Percentiles rank a stretch among this genome's conserved stretches.
Conservation (phyloP, 805 yeast genomes). For the Blastobotrys mokoenaii region DNA sequence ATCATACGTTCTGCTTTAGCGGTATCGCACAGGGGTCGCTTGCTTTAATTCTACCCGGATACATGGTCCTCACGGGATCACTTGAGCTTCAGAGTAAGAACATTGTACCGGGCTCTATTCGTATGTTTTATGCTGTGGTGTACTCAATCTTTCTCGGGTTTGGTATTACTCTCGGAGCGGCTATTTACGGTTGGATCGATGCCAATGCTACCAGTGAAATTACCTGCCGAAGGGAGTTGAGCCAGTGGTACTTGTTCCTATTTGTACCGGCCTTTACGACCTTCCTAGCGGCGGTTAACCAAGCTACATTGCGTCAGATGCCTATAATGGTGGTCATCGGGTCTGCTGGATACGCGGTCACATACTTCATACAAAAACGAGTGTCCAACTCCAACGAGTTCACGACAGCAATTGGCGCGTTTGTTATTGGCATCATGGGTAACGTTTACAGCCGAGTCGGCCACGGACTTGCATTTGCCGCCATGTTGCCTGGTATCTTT, state of each 20-base stretch:
- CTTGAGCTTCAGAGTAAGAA: constrained; percentile 84
- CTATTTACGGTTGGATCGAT: constrained; percentile 92
- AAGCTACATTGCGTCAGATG: constrained; percentile 74
- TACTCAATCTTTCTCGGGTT: constrained; percentile 85
- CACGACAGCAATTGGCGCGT: constrained; percentile 85
- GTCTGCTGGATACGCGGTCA: constrained; percentile 75
- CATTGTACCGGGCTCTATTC: constrained; percentile 85
- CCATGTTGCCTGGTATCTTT: constrained; percentile 92
- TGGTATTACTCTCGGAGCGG: constrained; percentile 91
- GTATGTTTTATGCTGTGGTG: constrained; percentile 94
- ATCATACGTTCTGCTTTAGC: constrained; percentile 63
- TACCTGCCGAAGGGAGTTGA: constrained; percentile 43
- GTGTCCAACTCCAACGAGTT: constrained; percentile 72
- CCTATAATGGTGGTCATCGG: constrained; percentile 79
- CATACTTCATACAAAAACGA: constrained; percentile 70
- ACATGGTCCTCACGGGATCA: constrained; percentile 81
- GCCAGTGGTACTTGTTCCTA: constrained; percentile 53
- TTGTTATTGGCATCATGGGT: constrained; percentile 80
- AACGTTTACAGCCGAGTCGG: constrained; percentile 81
- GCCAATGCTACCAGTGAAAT: constrained; percentile 57
- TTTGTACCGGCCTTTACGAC: constrained; percentile 71
- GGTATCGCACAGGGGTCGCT: constrained; percentile 84
- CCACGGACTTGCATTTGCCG: constrained; percentile 87
- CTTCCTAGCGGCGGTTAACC: constrained; percentile 67
- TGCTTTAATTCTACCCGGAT: constrained; percentile 89